Conservation (phyloP, 768 basidiomycete genomes). For the Calvatia gigantea region DNA sequence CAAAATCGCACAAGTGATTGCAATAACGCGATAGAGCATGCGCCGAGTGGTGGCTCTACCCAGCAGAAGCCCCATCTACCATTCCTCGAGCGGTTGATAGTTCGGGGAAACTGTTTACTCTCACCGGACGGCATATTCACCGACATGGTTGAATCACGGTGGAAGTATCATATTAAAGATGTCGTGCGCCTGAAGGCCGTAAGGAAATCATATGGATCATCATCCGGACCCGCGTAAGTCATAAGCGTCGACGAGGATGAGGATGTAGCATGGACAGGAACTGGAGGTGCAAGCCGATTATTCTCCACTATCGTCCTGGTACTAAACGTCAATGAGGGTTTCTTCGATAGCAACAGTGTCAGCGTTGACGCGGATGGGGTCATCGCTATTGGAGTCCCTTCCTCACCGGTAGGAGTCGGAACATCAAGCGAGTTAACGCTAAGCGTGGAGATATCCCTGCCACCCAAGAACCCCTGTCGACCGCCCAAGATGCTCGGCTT, state of each 20-base stretch:
- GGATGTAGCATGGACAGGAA: neutral
- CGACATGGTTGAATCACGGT: slow-evolving; percentile 34
- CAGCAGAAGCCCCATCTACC: slow-evolving; percentile 18
- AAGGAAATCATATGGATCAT: slow-evolving; percentile 66
- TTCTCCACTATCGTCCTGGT: neutral
- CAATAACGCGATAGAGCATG: slow-evolving; percentile 6
- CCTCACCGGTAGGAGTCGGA: neutral
- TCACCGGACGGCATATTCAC: slow-evolving; percentile 27
- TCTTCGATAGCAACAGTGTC: slow-evolving; percentile 4
- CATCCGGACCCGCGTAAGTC: slow-evolving; percentile 23
- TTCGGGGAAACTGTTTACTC: slow-evolving; percentile 27
- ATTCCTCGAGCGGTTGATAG: slow-evolving; percentile 23
- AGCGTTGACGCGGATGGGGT: slow-evolving; percentile 12
- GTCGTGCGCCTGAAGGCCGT: slow-evolving; percentile 36
- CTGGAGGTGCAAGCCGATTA: neutral
- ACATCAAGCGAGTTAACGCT: slow-evolving; percentile 3
- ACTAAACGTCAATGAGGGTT: slow-evolving; percentile 1
- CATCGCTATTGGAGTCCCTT: neutral
- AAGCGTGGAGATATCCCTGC: slow-evolving; percentile 1
- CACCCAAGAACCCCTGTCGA: slow-evolving; percentile 12
- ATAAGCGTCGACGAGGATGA: neutral
- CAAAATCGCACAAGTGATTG: neutral
- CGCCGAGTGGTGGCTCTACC: neutral
- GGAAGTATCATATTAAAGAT: slow-evolving; percentile 19
- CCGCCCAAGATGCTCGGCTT: slow-evolving; percentile 33